Evolutionary conservation across 1,284 basidiomycete species (phyloP), one percentile per base, ranked within the genome.

Genomic region (Pyrrhoderma noxium): DNA sequence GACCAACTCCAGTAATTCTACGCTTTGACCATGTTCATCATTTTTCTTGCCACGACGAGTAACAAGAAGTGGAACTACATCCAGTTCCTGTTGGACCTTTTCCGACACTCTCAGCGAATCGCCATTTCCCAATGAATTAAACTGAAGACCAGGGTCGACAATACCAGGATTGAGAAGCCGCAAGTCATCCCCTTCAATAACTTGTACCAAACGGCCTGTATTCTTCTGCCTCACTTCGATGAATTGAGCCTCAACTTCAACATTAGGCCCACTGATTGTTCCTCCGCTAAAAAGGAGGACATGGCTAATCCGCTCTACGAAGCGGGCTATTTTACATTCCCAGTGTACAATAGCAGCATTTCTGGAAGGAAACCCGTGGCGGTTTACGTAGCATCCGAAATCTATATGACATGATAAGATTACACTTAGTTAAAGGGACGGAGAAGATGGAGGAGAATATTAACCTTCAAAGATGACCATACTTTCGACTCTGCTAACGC

Each of bases 381-480:
- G 80, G 51, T 81, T 76, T 59, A 89, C 77, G 63, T 85, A 89
- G 59, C 78, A 86, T 11, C 85, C 88, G 36, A 88, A 61, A 25
- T 71, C 72, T 72, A 56, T 19, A 21, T 13, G 14, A 13, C 16
- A 25, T 43, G n/a, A 7, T 40, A n/a, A 18, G 14, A n/a, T n/a
- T n/a, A n/a, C n/a, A n/a, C n/a, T n/a, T n/a, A 18, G 21, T 5
- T 5, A 22, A n/a, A 40, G n/a, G n/a, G 8, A 40, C 21, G 7
- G n/a, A 40, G 5, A 40, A 40, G 21, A 40, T 11, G 16, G 35
- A 37, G 38, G 5, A 8, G 31, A 41, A 21, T 27, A 45, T 25
- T 58, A 53, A 85, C 86, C 74, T 56, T 90, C 83, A 56, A 83
- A 90, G 16, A 90, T 62, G 18, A 89, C 75, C 53, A 90, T 67